phyloP scores from a whole-genome alignment of 139 green algal genomes.

The Tetradesmus lagerheimii region DNA sequence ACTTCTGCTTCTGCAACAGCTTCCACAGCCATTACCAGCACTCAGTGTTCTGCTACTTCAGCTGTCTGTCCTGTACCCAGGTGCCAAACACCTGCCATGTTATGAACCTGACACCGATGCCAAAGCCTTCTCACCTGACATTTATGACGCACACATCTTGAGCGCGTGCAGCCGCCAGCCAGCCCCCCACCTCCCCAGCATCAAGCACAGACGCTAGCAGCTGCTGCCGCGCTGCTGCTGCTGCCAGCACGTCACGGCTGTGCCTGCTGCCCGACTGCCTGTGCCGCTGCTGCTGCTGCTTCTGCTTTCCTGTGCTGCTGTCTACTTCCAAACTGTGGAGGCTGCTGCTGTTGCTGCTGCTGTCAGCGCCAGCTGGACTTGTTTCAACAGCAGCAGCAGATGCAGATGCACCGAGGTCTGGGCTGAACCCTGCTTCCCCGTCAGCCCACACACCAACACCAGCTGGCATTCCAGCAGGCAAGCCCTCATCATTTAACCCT shows the following conservation, averaged over 20 bases:
- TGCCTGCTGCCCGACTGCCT: background rate
- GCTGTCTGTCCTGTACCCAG: too few relatives aligned
- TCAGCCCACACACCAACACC: background rate
- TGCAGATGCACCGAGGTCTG: background rate
- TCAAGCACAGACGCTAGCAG: conserved; percentile 9
- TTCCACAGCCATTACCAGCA: too few relatives aligned
- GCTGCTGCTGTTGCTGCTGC: background rate
- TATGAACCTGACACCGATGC: too few relatives aligned
- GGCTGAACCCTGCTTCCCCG: background rate
- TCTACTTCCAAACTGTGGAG: background rate
- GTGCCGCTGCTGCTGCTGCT: conserved; percentile 19
- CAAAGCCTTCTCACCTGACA: background rate
- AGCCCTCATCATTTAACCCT: background rate
- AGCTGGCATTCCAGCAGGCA: too few relatives aligned
- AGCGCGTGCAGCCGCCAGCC: conserved; percentile 29
- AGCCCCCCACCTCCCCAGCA: background rate
- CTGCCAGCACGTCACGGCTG: background rate
- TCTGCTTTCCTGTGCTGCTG: background rate
- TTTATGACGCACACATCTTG: conserved; percentile 30
- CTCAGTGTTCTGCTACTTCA: too few relatives aligned
- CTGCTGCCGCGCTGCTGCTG: conserved; percentile 34
- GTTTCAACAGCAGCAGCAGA: background rate
- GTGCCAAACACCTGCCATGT: too few relatives aligned
- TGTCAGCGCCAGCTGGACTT: background rate
- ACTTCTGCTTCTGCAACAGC: too few relatives aligned